These are phyloP conservation scores for Fragaria iinumae DNA, from an alignment of 306 rosid genomes.

Conservation along the genomic window DNA sequence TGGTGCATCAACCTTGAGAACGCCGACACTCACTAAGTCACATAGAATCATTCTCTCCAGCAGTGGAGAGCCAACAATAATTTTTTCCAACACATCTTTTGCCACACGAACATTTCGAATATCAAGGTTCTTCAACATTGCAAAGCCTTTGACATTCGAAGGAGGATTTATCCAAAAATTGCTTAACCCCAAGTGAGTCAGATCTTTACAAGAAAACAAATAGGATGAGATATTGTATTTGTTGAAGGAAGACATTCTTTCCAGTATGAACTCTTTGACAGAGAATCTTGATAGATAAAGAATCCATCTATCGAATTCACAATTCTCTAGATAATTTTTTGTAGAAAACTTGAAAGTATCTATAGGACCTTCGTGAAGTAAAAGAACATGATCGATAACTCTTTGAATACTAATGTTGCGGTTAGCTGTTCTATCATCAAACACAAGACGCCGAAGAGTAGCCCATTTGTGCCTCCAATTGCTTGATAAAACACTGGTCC, in stretches of 20 bases:
- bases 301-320: slow-evolving; percentile 44
- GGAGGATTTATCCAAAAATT: slow-evolving; percentile 59
- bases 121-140: slow-evolving; percentile 55
- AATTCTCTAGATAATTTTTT: background rate
- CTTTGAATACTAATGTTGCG: background rate
- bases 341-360: slow-evolving; percentile 42
- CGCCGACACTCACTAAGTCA: slow-evolving; percentile 46
- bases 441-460: slow-evolving; percentile 44
- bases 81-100: slow-evolving; percentile 42
- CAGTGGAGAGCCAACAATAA: slow-evolving; percentile 46
- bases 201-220: slow-evolving; percentile 45
- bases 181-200: slow-evolving; percentile 44
- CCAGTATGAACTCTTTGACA: slow-evolving; percentile 30
- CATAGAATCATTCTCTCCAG: slow-evolving; percentile 49
- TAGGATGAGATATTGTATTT: slow-evolving; percentile 40
- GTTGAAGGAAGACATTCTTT: slow-evolving; percentile 7
- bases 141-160: slow-evolving; percentile 39
- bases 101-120: slow-evolving; percentile 49
- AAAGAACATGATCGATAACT: too few relatives aligned
- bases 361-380: too few relatives aligned
- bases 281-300: slow-evolving; percentile 17
- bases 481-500: slow-evolving; percentile 50
- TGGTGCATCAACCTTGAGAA: slow-evolving; percentile 47
- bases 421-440: slow-evolving; percentile 11
- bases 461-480: slow-evolving; percentile 65